Base-by-base conservation (phyloP, 2,329 filamentous ascomycete species). In the Arthrobotrys pseudoclavata region DNA sequence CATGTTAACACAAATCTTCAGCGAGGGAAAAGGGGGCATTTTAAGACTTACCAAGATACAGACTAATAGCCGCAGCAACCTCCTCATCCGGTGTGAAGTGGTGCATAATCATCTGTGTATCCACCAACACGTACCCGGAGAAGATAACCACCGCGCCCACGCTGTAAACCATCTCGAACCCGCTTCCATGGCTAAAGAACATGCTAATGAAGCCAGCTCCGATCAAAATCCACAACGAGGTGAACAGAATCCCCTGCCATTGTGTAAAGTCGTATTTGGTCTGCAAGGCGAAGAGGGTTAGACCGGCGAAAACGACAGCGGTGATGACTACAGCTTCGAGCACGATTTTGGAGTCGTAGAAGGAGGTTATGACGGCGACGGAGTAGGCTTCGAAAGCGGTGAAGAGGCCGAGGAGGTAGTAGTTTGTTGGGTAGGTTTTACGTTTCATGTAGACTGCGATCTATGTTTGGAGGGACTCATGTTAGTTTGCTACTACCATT, bases 21-120 rank as follows among this genome's bases (percentile, higher is more conserved):
- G 6, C 1, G 18, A 12, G 5, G 7, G 29, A 20, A 42, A n/a
- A 31, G 26, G 61, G 26, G 22, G 20, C 15, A 37, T 37, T 37
- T 26, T n/a, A 15, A 37, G 24, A 68, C 74, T 71, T 48, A 77
- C 74, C 74, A 61, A 99, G 88, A 84, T 99, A 99, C 60, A 99
- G 88, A 83, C 92, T 96, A 84, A 99, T 97, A 9, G 93, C 91
- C 61, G 95, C 95, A 5, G 94, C 94, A 83, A 98, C 97, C 87
- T 97, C 94, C 88, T 97, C 95, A 85, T 99, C 96, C 64, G 97
- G 93, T 83, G 98, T 95, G 85, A 97, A 96, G 84, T 97, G 92
- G 82, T 94, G 90, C 89, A 99, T 91, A 79, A 99, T 90, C 81
- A 99, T 86, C 87, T 99, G 96, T 0, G 96, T 99, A 83, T 99